These are phyloP conservation scores for Heritiera littoralis DNA, from an alignment of 345 rosid species.

Conservation along the genomic window DNA sequence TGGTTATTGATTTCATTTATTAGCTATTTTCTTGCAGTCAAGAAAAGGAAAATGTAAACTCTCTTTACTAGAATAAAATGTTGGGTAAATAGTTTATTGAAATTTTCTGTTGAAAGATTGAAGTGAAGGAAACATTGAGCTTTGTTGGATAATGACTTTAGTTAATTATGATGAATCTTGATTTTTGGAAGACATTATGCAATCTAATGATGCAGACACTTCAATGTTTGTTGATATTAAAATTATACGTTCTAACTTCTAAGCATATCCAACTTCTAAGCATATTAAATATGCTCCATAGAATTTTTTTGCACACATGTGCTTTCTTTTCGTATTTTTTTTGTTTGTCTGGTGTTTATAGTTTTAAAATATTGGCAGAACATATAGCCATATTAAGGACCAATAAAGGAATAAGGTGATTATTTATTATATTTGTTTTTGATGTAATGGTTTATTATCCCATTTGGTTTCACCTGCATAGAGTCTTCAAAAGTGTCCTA, in stretches of 20 bases:
- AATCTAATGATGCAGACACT: background rate
- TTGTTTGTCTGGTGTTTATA: background rate
- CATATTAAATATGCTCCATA: background rate
- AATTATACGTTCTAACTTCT: background rate
- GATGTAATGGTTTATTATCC: background rate
- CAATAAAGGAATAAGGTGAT: background rate
- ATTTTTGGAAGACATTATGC: background rate
- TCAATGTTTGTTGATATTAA: background rate
- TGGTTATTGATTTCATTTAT: background rate
- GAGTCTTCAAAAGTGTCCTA: constrained; percentile 8
- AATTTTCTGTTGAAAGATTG: background rate
- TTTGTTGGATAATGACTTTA: background rate
- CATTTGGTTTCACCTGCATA: background rate
- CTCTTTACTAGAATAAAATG: background rate
- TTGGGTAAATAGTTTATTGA: background rate
- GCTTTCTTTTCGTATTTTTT: background rate
- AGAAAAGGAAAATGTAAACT: background rate
- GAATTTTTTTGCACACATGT: background rate
- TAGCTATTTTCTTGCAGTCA: background rate
- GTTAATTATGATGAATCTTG: background rate
- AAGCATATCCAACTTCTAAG: background rate
- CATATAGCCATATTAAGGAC: background rate
- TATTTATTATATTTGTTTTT: background rate
- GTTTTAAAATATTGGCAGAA: background rate
- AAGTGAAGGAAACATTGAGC: background rate